phyloP scores from a whole-genome alignment of 2,329 filamentous ascomycete genomes.

The Colletotrichum tropicale region DNA sequence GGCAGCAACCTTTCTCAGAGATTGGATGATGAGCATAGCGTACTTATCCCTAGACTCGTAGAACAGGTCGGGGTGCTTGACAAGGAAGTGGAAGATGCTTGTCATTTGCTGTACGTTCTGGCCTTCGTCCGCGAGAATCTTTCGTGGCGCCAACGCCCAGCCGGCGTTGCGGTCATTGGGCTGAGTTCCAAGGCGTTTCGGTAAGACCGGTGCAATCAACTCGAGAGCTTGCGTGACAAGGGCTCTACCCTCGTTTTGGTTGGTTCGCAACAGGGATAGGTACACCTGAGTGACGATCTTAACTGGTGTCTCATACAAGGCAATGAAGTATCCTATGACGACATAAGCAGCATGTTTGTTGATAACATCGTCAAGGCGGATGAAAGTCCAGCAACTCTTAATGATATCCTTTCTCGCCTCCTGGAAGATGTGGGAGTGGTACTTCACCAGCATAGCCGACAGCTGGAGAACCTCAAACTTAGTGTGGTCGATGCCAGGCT shows the following conservation, averaged over 20 bases:
- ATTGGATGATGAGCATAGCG: conserved; percentile 84
- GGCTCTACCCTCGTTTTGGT: conserved; percentile 91
- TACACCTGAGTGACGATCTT: conserved; percentile 98
- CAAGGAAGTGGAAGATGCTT: conserved; percentile 96
- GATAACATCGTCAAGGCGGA: conserved; percentile 96
- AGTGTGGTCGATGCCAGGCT: conserved; percentile 91
- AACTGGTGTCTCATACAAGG: conserved; percentile 91
- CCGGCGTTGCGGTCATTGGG: conserved; percentile 76
- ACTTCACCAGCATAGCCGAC: conserved; percentile 93
- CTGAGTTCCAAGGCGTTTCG: conserved; percentile 75
- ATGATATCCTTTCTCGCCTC: conserved; percentile 97
- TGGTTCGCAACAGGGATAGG: conserved; percentile 85
- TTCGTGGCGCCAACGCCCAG: conserved; percentile 89
- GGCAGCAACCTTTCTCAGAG: conserved; percentile 84
- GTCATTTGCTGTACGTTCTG: conserved; percentile 96
- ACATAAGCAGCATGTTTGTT: conserved; percentile 99
- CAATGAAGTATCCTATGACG: conserved; percentile 96
- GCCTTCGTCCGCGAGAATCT: conserved; percentile 91
- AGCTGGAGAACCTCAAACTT: conserved; percentile 95
- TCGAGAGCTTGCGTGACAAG: conserved; percentile 94
- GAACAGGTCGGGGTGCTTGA: conserved; percentile 90
- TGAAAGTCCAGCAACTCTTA: conserved; percentile 99
- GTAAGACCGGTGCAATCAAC: conserved; percentile 89
- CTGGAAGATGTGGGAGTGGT: conserved; percentile 85
- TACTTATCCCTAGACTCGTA: conserved; percentile 95